Conservation (phyloP, 768 basidiomycete species). For the Amanita thiersii region DNA sequence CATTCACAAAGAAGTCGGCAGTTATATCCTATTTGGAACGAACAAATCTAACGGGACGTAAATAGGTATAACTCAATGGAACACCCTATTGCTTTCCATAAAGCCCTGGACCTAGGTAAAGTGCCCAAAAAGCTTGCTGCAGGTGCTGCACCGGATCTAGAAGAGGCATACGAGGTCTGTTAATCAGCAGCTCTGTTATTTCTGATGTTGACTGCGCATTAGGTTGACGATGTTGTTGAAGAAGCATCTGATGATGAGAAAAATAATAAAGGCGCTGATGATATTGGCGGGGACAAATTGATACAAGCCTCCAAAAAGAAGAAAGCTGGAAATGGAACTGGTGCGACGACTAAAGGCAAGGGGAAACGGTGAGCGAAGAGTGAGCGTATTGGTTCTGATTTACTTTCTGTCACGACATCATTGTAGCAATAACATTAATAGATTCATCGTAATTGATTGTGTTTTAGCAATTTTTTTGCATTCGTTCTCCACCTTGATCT, state of each 20-base stretch:
- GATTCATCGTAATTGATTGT: no score
- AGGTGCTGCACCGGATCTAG: conserved; percentile 79
- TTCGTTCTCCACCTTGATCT: no score
- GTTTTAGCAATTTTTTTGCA: no score
- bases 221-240: conserved; percentile 39
- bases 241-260: conserved; percentile 46
- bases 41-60: conserved; percentile 1
- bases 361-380: background rate
- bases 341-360: background rate
- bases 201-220: conserved; percentile 1
- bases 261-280: conserved; percentile 19
- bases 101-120: conserved; percentile 74
- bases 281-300: conserved; percentile 26
- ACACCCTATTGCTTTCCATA: conserved; percentile 95
- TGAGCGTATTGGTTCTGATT: no score
- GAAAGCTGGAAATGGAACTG: conserved; percentile 23
- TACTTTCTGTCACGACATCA: no score
- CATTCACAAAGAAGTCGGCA: conserved; percentile 78
- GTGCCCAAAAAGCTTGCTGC: conserved; percentile 69
- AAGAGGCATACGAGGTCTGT: conserved; percentile 82
- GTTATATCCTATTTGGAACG: background rate
- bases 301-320: conserved; percentile 33
- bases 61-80: conserved; percentile 79
- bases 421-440: no score
- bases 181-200: background rate